Evolutionary conservation across 768 basidiomycete species (phyloP), one percentile per base, ranked within the genome.

Genomic region (Kwoniella sp.): DNA sequence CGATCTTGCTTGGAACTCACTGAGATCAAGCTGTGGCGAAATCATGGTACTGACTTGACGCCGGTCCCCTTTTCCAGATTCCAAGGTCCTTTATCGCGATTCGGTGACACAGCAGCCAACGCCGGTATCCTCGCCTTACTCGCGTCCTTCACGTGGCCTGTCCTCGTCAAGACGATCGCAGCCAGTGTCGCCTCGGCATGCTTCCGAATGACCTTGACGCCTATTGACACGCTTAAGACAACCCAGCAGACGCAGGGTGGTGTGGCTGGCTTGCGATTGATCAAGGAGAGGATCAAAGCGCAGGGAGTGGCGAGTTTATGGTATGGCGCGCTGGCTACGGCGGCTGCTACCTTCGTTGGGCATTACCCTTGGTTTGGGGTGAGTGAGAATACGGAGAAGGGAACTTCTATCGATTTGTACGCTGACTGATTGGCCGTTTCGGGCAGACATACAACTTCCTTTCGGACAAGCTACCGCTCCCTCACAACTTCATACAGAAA

Each of bases 21-120:
- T n/a, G n/a, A n/a, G n/a, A 45, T n/a, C 38, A n/a, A n/a, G n/a
- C n/a, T n/a, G n/a, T n/a, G n/a, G n/a, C n/a, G n/a, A n/a, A n/a
- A n/a, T n/a, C n/a, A n/a, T n/a, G n/a, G 38, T 41, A 9, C 38
- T 41, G 11, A 41, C 11, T 23, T 25, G 52, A 54, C 41, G 15
- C 11, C 12, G 4, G 5, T 5, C 41, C 41, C 3, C 17, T 51
- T 54, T 31, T 29, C 1, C 65, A 80, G 79, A 15, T 78, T 79
- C 64, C 79, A 83, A 78, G 82, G 73, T 31, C 82, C 73, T 2
- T 65, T 81, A n/a, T 76, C 84, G 0, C 73, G 95, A 13, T 97
- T 98, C 77, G 93, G 93, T 0, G 95, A 98, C 80, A 97, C 95
- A 1, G 92, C 92, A 0, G 92, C 94, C 23, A 96, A 97, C 77